These are phyloP conservation scores for Canna indica DNA, from an alignment of 176 grass and related monocot species.

Conservation along the genomic window DNA sequence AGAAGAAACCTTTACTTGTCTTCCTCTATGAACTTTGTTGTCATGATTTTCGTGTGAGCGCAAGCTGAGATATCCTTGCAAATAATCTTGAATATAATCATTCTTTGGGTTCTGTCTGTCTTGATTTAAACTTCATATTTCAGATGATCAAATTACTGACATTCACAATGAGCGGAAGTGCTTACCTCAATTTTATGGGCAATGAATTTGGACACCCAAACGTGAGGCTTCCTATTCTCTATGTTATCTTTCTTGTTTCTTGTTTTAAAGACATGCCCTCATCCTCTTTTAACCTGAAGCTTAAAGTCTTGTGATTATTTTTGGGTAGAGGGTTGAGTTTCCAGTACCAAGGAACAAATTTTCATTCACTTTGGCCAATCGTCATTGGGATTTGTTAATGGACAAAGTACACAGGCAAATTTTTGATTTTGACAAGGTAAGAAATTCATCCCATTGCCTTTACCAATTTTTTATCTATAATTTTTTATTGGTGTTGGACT, in stretches of 20 bases:
- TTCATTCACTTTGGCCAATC: slow-evolving; percentile 65
- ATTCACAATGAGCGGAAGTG: slow-evolving; percentile 65
- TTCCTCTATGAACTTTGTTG: no score
- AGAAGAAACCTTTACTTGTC: no score
- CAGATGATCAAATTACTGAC: slow-evolving; percentile 93
- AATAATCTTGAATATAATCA: neutral
- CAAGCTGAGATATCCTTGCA: neutral
- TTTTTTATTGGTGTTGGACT: neutral
- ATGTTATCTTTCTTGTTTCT: slow-evolving; percentile 11
- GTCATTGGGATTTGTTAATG: slow-evolving; percentile 64
- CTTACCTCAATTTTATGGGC: slow-evolving; percentile 92
- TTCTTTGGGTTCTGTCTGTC: neutral
- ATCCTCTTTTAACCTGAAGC: slow-evolving; percentile 10
- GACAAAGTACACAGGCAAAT: slow-evolving; percentile 50
- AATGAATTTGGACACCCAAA: slow-evolving; percentile 98
- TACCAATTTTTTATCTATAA: neutral
- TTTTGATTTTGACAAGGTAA: slow-evolving; percentile 84
- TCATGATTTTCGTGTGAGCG: neutral
- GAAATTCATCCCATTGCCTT: slow-evolving; percentile 3
- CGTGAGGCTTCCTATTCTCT: slow-evolving; percentile 28
- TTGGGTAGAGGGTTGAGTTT: slow-evolving; percentile 84
- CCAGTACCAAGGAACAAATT: slow-evolving; percentile 80
- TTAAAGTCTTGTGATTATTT: slow-evolving; percentile 19
- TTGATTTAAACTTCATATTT: slow-evolving; percentile 18
- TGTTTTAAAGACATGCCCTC: neutral